Base-by-base conservation (phyloP, 306 rosid genomes). In the Cicer judaicum region DNA sequence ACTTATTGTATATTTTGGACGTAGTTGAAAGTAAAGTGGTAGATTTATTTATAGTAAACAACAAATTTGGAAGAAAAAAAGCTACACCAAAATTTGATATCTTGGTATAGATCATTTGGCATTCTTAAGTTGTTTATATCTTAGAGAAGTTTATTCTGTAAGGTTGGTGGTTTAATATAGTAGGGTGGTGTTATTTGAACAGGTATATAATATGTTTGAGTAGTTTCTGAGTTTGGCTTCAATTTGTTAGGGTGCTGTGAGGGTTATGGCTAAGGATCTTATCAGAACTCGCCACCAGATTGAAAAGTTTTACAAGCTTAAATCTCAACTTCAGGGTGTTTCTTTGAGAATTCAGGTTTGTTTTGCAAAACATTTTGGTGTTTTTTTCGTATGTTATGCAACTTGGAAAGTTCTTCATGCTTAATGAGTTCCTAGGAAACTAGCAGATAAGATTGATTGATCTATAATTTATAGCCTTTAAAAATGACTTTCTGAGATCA, bases 241-340 rank as follows among this genome's bases (percentile, higher is more conserved):
- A 64, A 68, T 70, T 67, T 84, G 71, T 73, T 78, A 90, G 94
- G 96, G 94, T 54, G 94, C 91, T 54, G 91, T 92, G 36, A 90
- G 84, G 84, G 92, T 92, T 64, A 92, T 92, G 98, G 96, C 98
- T 1, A 92, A 92, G 73, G 96, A 92, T 79, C 98, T 92, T 39
- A 91, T 92, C 75, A 88, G 96, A 79, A 92, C 96, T 12, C 87
- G 98, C 34, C 98, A 92, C 84, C 98, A 92, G 85, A 80, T 92
- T 79, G 98, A 90, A 63, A 92, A 92, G 74, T 90, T 90, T 76
- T 90, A 87, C 87, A 88, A 90, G 87, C 96, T 92, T 65, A 92
- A 90, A 84, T 92, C 97, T 0, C 96, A 92, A 84, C 93, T 92
- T 50, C 93, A 92, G 86, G 96, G 96, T 7, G 98, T 92, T 47